Percentiles rank a stretch among this genome's conserved stretches.
Evolutionary conservation across 345 rosid species (phyloP).

Genomic region (Abelmoschus esculentus): DNA sequence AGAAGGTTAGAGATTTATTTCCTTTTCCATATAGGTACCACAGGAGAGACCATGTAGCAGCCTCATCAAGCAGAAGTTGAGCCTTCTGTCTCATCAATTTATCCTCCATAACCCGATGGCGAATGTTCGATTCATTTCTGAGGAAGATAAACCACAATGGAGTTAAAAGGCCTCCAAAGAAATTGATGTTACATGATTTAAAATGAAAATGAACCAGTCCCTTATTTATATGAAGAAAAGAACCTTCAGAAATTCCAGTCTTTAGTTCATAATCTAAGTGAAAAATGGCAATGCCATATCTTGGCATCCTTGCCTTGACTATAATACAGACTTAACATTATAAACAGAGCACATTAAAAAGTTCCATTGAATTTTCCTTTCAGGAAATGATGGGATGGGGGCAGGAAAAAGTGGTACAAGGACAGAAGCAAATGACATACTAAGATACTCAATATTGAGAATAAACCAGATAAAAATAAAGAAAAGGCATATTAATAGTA

Average conservation of each 20-base stretch:
- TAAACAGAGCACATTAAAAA: background rate
- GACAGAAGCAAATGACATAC: background rate
- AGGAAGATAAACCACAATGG: constrained; percentile 9
- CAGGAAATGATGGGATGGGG: background rate
- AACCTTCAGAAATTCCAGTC: background rate
- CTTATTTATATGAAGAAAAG: background rate
- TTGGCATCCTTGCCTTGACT: background rate
- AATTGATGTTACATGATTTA: background rate
- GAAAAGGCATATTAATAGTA: background rate
- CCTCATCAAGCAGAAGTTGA: constrained; percentile 90
- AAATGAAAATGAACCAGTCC: background rate
- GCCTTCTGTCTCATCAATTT: constrained; percentile 93
- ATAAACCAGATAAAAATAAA: background rate
- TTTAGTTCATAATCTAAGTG: background rate
- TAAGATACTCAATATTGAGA: background rate
- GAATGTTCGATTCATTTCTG: constrained; percentile 64
- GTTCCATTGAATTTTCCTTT: background rate
- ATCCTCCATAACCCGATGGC: constrained; percentile 80
- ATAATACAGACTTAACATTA: background rate
- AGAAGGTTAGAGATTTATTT: constrained; percentile 30
- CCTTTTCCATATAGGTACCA: constrained; percentile 99
- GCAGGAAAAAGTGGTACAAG: background rate
- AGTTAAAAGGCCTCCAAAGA: constrained; percentile 14
- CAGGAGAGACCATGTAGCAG: constrained; percentile 95
- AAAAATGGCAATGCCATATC: background rate